These are phyloP conservation scores for Oropetium thomaeum DNA, from an alignment of 176 grass and related monocot species.

Conservation along the genomic window DNA sequence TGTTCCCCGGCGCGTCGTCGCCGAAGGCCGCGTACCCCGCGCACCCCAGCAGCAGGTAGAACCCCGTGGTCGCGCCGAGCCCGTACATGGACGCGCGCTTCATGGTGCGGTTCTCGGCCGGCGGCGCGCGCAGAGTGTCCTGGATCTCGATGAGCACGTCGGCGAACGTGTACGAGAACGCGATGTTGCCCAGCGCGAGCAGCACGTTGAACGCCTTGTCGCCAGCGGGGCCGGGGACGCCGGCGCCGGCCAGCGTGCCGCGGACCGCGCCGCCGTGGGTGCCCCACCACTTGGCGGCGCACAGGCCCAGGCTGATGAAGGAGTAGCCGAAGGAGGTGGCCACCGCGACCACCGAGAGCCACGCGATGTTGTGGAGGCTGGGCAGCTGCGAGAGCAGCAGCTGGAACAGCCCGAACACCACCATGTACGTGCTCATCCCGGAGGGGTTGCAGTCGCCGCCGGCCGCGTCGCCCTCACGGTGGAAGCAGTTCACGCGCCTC, in stretches of 20 bases:
- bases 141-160: slow-evolving; percentile 98
- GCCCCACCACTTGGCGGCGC: slow-evolving; percentile 75
- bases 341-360: slow-evolving; percentile 87
- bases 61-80: slow-evolving; percentile 66
- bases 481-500: slow-evolving; percentile 86
- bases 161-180: slow-evolving; percentile 95
- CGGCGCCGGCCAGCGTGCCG: slow-evolving; percentile 63
- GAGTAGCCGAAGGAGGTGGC: slow-evolving; percentile 97
- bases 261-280: slow-evolving; percentile 61
- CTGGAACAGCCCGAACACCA: slow-evolving; percentile 81
- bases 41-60: slow-evolving; percentile 82
- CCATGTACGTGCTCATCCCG: slow-evolving; percentile 86
- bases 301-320: slow-evolving; percentile 93
- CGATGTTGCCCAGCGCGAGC: slow-evolving; percentile 82
- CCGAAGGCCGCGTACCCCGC: slow-evolving; percentile 89
- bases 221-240: slow-evolving; percentile 1
- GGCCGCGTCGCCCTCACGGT: slow-evolving; percentile 41
- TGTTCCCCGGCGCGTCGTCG: slow-evolving; percentile 71
- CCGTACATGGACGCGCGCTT: slow-evolving; percentile 67
- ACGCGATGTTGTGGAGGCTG: slow-evolving; percentile 89
- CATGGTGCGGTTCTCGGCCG: slow-evolving; percentile 83
- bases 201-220: slow-evolving; percentile 86
- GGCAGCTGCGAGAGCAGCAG: slow-evolving; percentile 81
- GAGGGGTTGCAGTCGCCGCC: slow-evolving; percentile 38
- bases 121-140: slow-evolving; percentile 76